Conservation (phyloP, 139 green algal genomes). For the Pleodorina starrii region DNA sequence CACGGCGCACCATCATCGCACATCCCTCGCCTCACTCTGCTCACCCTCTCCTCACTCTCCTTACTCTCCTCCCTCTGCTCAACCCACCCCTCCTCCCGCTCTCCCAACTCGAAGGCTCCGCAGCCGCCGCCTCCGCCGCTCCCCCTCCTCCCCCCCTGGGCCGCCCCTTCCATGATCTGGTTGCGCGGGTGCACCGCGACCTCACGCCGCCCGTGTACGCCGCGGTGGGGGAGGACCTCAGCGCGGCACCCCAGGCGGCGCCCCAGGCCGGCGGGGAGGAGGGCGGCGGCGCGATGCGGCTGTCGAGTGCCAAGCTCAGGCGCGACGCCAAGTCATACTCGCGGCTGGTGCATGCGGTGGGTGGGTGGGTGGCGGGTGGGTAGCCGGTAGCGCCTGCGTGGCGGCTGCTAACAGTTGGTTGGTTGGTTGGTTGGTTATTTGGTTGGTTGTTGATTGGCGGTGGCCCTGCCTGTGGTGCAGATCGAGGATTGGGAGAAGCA, state of each 20-base stretch:
- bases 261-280: not conserved
- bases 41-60: no score
- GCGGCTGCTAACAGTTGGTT: not conserved
- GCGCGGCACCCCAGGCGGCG: not conserved
- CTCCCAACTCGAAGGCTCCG: no score
- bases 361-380: not conserved
- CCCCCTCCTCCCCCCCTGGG: not conserved
- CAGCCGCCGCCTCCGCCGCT: not conserved
- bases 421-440: not conserved
- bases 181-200: constrained; percentile 53
- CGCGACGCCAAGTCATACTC: constrained; percentile 44
- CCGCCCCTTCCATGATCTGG: constrained; percentile 48
- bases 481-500: constrained; percentile 72
- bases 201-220: constrained; percentile 60
- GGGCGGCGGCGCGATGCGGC: constrained; percentile 8
- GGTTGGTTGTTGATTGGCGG: not conserved
- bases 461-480: no score
- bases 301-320: constrained; percentile 40
- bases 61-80: no score
- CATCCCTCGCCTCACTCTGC: no score
- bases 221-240: constrained; percentile 56
- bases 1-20: no score
- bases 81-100: no score
- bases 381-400: not conserved
- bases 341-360: constrained; percentile 25